Percentiles rank a stretch among this genome's conserved stretches.
Evolutionary conservation across 139 green algal species (phyloP).

Genomic region (Chlamydomonas sp.): DNA sequence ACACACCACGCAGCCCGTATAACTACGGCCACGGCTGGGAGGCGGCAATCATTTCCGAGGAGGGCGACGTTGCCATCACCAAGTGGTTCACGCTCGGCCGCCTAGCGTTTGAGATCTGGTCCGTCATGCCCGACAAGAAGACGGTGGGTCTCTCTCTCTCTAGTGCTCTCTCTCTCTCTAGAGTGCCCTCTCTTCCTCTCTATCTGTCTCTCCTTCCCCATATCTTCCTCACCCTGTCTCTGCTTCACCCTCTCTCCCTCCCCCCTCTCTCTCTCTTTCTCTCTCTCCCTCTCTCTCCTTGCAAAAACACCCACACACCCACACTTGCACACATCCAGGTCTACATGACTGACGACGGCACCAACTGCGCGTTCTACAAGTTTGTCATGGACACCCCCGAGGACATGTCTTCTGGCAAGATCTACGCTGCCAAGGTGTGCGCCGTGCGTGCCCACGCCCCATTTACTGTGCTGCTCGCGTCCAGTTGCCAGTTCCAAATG

Average conservation of each 20-base stretch:
- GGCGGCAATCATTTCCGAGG: conserved; percentile 14
- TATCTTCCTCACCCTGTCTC: too few species aligned
- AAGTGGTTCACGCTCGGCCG: conserved; percentile 33
- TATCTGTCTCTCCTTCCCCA: too few species aligned
- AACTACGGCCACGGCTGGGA: conserved; percentile 33
- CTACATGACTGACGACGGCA: conserved; percentile 27
- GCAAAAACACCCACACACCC: too few species aligned
- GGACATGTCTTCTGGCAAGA: conserved; percentile 30
- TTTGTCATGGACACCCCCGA: conserved; percentile 21
- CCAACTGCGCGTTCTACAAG: conserved; percentile 26
- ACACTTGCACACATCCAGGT: conserved; percentile 25
- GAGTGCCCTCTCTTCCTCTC: too few species aligned
- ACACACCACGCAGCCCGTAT: conserved; percentile 16
- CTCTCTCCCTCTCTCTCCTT: too few species aligned
- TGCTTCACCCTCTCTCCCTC: too few species aligned
- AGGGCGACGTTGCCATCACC: not conserved
- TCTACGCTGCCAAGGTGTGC: conserved; percentile 35
- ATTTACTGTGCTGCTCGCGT: too few species aligned
- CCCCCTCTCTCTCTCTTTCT: too few species aligned
- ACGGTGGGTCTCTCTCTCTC: conserved; percentile 7
- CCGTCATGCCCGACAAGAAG: conserved; percentile 10
- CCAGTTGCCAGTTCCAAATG: not conserved
- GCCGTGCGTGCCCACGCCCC: too few species aligned
- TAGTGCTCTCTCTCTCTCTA: too few species aligned
- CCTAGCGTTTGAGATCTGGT: conserved; percentile 17